Evolutionary conservation across 2,329 filamentous ascomycete genomes (phyloP).

Genomic region (Orbilia quercus): DNA sequence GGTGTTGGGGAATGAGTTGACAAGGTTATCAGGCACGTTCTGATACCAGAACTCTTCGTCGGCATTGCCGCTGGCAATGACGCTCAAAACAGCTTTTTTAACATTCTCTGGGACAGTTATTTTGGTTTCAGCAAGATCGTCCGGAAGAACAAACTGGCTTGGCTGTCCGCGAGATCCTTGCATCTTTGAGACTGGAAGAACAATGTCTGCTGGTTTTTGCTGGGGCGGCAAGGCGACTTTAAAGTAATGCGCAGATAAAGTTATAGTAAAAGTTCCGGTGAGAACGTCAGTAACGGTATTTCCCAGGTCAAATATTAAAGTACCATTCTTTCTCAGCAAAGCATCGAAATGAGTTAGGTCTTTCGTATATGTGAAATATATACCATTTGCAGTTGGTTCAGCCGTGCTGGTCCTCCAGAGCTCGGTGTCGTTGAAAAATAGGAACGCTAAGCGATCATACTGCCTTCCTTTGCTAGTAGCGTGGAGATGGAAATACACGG

Average conservation of each 20-base stretch:
- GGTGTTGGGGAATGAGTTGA: conserved; percentile 70
- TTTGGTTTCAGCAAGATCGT: conserved; percentile 19
- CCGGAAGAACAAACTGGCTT: conserved; percentile 76
- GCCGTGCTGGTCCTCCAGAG: conserved; percentile 87
- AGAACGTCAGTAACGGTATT: conserved; percentile 78
- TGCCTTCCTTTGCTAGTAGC: conserved; percentile 77
- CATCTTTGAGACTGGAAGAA: conserved; percentile 67
- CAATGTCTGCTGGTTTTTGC: conserved; percentile 63
- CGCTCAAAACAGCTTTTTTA: conserved; percentile 76
- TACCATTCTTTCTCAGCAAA: conserved; percentile 76
- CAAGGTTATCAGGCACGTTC: conserved; percentile 75
- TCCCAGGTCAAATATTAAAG: conserved; percentile 81
- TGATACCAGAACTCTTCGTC: conserved; percentile 88
- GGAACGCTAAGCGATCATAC: conserved; percentile 78
- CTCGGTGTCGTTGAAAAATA: conserved; percentile 81
- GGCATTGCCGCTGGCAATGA: conserved; percentile 81
- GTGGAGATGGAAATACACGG: conserved; percentile 80
- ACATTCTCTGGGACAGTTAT: conserved; percentile 75
- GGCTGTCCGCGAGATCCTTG: conserved; percentile 67
- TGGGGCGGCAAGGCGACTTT: conserved; percentile 78
- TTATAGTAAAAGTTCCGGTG: conserved; percentile 79
- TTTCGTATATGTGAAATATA: conserved; percentile 73
- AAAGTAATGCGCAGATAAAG: conserved; percentile 70
- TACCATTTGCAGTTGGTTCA: conserved; percentile 77
- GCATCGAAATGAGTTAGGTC: conserved; percentile 78